Percentiles rank a stretch among this genome's conserved stretches.
Conservation (phyloP, 306 rosid species). For the Acmispon strigosus region DNA sequence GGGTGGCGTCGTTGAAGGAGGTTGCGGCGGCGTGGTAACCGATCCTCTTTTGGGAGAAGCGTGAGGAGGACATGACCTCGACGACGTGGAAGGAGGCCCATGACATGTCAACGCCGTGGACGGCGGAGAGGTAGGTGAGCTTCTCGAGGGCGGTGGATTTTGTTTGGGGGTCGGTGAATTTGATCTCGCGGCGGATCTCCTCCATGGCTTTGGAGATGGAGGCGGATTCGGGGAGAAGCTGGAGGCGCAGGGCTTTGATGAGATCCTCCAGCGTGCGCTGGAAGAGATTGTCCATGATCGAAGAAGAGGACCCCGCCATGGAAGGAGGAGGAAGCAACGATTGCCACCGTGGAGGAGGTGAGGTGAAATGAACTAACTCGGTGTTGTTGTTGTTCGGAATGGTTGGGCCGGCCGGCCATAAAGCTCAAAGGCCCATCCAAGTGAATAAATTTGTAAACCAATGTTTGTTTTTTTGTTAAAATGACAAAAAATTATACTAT, state of each 20-base stretch:
- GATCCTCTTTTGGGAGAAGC: conserved; percentile 66
- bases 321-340: no score
- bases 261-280: conserved; percentile 83
- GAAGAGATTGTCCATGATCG: conserved; percentile 84
- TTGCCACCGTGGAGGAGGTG: no score
- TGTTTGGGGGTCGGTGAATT: conserved; percentile 65
- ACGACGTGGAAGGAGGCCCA: conserved; percentile 92
- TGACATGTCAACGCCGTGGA: conserved; percentile 72
- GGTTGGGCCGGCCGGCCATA: no score
- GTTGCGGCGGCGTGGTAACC: conserved; percentile 77
- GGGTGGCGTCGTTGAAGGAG: conserved; percentile 62
- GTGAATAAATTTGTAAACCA: no score
- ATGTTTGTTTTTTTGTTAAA: no score
- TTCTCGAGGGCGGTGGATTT: conserved; percentile 76
- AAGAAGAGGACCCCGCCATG: conserved; percentile 61
- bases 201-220: conserved; percentile 69
- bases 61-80: conserved; percentile 80
- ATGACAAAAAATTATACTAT: no score
- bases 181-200: conserved; percentile 90
- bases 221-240: conserved; percentile 52
- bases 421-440: no score
- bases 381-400: no score
- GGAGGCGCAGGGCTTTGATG: conserved; percentile 69
- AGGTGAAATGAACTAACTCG: no score
- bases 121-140: conserved; percentile 62